A percentile compares a stretch with the other conserved stretches of the same genome.
These are phyloP conservation scores for Diutina catenulata DNA, from an alignment of 1,139 yeast genomes.

Conservation along the genomic window DNA sequence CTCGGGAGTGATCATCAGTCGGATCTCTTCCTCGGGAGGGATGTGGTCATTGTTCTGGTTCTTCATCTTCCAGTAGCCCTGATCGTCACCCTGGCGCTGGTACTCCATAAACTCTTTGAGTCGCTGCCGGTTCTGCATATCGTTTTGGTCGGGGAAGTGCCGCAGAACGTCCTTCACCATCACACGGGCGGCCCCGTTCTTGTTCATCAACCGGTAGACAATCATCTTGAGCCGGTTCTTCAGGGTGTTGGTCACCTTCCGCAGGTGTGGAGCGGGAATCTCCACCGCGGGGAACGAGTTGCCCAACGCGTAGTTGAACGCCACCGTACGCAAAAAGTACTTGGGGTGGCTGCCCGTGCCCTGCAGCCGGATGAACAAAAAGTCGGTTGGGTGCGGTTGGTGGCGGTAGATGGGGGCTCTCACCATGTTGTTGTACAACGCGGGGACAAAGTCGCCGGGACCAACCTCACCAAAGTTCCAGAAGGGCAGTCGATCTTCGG, in stretches of 20 bases:
- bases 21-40: slow-evolving; percentile 70
- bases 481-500: slow-evolving; percentile 91
- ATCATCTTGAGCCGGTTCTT: slow-evolving; percentile 90
- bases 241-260: slow-evolving; percentile 89
- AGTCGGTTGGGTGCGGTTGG: slow-evolving; percentile 69
- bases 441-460: slow-evolving; percentile 88
- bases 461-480: slow-evolving; percentile 98
- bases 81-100: slow-evolving; percentile 90
- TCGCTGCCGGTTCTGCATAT: slow-evolving; percentile 93
- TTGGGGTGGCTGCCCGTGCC: slow-evolving; percentile 61
- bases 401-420: slow-evolving; percentile 93
- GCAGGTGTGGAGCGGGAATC: slow-evolving; percentile 95
- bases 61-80: slow-evolving; percentile 90
- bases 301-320: slow-evolving; percentile 77
- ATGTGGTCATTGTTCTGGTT: slow-evolving; percentile 29
- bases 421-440: slow-evolving; percentile 81
- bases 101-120: slow-evolving; percentile 97
- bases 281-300: slow-evolving; percentile 90
- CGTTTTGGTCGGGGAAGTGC: slow-evolving; percentile 95
- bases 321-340: slow-evolving; percentile 47
- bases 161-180: slow-evolving; percentile 80
- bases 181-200: slow-evolving; percentile 61
- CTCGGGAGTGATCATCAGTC: slow-evolving; percentile 87
- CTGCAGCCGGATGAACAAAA: slow-evolving; percentile 65
- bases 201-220: slow-evolving; percentile 78